Conservation (phyloP, 2,329 filamentous ascomycete species). For the Metarhizium robertsii region DNA sequence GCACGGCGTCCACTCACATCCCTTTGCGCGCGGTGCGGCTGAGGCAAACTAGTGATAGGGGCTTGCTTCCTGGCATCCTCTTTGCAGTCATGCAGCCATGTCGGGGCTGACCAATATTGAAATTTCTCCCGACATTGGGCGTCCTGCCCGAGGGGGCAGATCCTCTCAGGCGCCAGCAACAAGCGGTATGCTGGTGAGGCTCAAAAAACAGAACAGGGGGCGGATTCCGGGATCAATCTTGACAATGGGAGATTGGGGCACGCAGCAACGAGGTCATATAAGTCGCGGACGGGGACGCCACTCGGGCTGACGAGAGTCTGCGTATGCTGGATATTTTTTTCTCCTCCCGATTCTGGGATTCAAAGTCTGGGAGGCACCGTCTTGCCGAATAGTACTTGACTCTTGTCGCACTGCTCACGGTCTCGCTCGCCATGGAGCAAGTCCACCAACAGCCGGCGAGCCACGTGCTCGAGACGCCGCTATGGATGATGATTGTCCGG, state of each 20-base stretch:
- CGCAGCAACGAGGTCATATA: not conserved
- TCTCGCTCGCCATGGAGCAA: not conserved
- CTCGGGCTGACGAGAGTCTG: not conserved
- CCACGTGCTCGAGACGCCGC: slow-evolving; percentile 30
- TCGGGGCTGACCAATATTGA: not conserved
- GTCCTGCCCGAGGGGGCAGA: not conserved
- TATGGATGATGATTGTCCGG: slow-evolving; percentile 33
- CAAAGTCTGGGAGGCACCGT: not conserved
- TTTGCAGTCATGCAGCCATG: not conserved
- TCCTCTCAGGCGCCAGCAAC: not conserved
- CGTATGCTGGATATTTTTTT: not conserved
- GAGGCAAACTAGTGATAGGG: not conserved
- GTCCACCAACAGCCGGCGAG: not conserved
- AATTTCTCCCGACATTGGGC: not conserved
- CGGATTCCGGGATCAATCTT: not conserved
- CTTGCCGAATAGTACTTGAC: not conserved
- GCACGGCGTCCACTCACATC: not conserved
- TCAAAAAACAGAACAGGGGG: not conserved
- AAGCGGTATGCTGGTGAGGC: not conserved
- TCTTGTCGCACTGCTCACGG: not conserved
- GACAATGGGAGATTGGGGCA: too few relatives aligned
- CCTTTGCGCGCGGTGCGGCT: not conserved
- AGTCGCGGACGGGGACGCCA: not conserved
- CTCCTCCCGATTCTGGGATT: too few relatives aligned
- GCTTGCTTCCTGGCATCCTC: not conserved